Percentiles rank a stretch among this genome's conserved stretches.
These are phyloP conservation scores for Rosa persica DNA, from an alignment of 306 rosid genomes.

Conservation along the genomic window DNA sequence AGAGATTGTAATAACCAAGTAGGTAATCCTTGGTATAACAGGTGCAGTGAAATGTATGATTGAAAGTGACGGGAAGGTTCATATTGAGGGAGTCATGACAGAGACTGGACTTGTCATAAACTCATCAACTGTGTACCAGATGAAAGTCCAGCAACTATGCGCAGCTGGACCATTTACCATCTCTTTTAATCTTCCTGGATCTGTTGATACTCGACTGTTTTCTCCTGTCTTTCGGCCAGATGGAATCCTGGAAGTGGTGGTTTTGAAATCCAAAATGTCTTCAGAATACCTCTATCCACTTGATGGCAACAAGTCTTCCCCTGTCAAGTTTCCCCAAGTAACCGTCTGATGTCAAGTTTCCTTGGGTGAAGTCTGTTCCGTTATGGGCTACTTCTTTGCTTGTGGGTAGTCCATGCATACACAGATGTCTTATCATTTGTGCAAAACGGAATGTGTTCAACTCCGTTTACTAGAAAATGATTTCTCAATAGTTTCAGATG, in stretches of 20 bases:
- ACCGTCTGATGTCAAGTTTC: slow-evolving; percentile 3
- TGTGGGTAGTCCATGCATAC: background rate
- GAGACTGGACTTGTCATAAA: slow-evolving; percentile 36
- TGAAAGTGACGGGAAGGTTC: slow-evolving; percentile 47
- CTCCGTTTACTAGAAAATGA: background rate
- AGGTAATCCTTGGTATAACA: slow-evolving; percentile 15
- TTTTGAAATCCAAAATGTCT: slow-evolving; percentile 33
- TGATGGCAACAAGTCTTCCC: background rate
- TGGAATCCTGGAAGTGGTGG: slow-evolving; percentile 52
- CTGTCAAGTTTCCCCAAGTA: background rate
- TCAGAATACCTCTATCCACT: background rate
- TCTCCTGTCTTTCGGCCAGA: slow-evolving; percentile 50
- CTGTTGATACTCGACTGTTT: slow-evolving; percentile 54
- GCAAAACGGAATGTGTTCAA: background rate
- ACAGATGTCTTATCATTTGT: background rate
- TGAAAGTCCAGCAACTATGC: slow-evolving; percentile 56
- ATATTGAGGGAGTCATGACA: slow-evolving; percentile 50
- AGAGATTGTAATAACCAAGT: background rate
- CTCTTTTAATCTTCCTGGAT: slow-evolving; percentile 54
- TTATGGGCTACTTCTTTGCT: background rate
- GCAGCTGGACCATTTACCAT: slow-evolving; percentile 48
- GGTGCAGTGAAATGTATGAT: slow-evolving; percentile 48
- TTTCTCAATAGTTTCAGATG: background rate
- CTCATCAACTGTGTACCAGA: slow-evolving; percentile 32
- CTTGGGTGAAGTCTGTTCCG: background rate